Conservation (phyloP, 148 eudicot species). For the Euryodendron excelsum region DNA sequence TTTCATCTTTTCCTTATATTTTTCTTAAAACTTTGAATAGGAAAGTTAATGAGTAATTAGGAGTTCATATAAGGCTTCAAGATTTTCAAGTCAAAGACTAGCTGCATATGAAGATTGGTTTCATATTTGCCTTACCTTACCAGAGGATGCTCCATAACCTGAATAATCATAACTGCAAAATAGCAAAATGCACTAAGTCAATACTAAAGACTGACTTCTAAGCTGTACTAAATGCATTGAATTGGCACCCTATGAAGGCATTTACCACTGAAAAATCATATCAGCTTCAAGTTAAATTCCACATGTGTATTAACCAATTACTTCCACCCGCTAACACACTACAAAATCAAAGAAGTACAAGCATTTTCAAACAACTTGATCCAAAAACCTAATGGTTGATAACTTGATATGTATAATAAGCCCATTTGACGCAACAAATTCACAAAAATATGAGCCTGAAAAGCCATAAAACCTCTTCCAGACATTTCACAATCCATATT, state of each 20-base stretch:
- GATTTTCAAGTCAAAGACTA: neutral
- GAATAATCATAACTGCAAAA: constrained; percentile 92
- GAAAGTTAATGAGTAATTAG: neutral
- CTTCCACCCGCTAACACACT: neutral
- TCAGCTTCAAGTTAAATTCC: constrained; percentile 3
- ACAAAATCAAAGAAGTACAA: neutral
- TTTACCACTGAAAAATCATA: neutral
- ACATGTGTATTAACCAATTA: no score
- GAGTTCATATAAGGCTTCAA: neutral
- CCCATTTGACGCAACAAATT: neutral
- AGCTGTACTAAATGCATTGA: neutral
- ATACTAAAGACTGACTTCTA: neutral
- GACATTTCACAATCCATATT: neutral
- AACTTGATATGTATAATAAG: neutral
- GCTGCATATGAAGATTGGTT: constrained; percentile 7
- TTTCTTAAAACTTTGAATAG: neutral
- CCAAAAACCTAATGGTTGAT: neutral
- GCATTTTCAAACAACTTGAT: neutral
- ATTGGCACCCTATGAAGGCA: neutral
- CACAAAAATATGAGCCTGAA: neutral
- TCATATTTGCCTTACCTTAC: constrained; percentile 62
- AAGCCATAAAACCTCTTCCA: neutral
- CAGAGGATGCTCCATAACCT: constrained; percentile 93
- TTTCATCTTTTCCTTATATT: neutral
- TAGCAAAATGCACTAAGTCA: constrained; percentile 5